Evolutionary conservation across 164 flowering plant species (phyloP).

Genomic region (Dillenia turbinata): DNA sequence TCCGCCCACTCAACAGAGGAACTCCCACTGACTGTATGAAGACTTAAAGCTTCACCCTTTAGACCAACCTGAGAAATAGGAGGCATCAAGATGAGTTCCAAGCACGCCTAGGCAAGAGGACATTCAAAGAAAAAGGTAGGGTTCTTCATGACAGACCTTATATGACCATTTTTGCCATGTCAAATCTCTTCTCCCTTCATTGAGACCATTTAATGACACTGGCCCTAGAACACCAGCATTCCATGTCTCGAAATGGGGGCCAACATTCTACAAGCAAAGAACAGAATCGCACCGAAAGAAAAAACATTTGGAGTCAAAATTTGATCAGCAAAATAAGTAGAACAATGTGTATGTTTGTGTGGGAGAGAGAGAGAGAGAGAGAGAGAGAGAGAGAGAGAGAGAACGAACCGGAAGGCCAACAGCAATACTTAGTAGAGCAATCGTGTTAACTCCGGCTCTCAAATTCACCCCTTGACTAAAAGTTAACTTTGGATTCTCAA

Average conservation of each 20-base stretch:
- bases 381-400: constrained; percentile 2
- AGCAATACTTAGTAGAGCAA: constrained; percentile 72
- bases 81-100: constrained; percentile 2
- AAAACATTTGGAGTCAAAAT: background rate
- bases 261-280: constrained; percentile 57
- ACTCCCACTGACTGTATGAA: constrained; percentile 66
- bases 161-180: constrained; percentile 80
- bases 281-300: no score
- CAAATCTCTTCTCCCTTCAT: constrained; percentile 76
- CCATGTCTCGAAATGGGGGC: constrained; percentile 80
- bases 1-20: constrained; percentile 76
- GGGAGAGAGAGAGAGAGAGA: no score
- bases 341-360: no score
- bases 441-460: constrained; percentile 66
- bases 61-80: constrained; percentile 61
- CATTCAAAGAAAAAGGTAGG: background rate
- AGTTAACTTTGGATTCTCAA: constrained; percentile 57
- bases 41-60: constrained; percentile 66
- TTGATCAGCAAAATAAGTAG: no score
- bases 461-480: constrained; percentile 49
- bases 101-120: background rate
- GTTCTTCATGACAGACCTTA: constrained; percentile 48
- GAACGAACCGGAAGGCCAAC: constrained; percentile 87
- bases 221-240: constrained; percentile 99
- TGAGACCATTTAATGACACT: constrained; percentile 67